Conservation (phyloP, 208 protist genomes). For the Tritrichomonas foetus region DNA sequence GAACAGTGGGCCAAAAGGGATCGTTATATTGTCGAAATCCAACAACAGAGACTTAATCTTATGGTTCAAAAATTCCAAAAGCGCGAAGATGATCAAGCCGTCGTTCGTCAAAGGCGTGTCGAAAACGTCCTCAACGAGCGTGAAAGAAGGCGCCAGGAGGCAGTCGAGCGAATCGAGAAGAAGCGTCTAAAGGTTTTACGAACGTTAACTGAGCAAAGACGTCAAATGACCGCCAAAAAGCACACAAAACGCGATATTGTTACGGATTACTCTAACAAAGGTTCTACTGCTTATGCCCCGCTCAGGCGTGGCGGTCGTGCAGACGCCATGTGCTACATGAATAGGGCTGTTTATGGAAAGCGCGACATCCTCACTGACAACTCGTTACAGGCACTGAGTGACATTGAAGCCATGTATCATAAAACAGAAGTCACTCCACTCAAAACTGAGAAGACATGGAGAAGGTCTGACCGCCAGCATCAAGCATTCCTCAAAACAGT, state of each 20-base stretch:
- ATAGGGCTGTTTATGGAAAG: not conserved
- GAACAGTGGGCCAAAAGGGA: conserved; percentile 33
- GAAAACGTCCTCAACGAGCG: not conserved
- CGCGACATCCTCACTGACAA: not conserved
- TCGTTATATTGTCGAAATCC: not conserved
- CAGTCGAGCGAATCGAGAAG: conserved; percentile 2
- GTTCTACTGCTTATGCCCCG: not conserved
- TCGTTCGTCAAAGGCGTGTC: not conserved
- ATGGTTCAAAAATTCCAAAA: not conserved
- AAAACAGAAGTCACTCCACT: conserved; percentile 21
- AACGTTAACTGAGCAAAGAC: conserved; percentile 1
- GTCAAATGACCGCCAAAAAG: conserved; percentile 14
- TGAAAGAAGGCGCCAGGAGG: not conserved
- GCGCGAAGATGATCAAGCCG: not conserved
- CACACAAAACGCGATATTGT: not conserved
- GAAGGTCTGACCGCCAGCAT: not conserved
- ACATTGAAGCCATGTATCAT: not conserved
- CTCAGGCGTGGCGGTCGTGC: not conserved
- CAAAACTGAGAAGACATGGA: not conserved
- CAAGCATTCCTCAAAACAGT: conserved; percentile 1
- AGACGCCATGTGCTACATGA: not conserved
- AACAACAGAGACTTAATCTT: not conserved
- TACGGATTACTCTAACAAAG: not conserved
- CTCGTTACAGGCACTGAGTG: not conserved
- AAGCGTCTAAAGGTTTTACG: conserved; percentile 12